phyloP scores from a whole-genome alignment of 2,329 filamentous ascomycete species.

The Xylaria sp. region DNA sequence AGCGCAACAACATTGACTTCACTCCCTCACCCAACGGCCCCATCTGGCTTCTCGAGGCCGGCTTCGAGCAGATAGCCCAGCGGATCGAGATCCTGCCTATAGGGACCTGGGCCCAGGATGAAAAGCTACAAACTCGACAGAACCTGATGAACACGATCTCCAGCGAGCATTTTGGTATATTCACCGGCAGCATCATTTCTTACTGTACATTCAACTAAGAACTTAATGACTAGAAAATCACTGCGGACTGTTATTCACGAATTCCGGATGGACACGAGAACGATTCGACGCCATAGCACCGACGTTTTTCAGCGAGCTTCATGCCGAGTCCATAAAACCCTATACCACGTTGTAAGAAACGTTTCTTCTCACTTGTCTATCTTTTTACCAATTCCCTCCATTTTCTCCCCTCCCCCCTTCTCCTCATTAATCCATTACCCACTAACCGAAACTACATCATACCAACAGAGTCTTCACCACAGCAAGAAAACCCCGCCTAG shows the following conservation, averaged over 20 bases:
- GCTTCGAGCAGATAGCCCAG: conserved; percentile 55
- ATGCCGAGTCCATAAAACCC: conserved; percentile 35
- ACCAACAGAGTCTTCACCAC: conserved; percentile 45
- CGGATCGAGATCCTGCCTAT: conserved; percentile 56
- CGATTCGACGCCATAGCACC: conserved; percentile 42
- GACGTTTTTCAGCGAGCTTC: conserved; percentile 40
- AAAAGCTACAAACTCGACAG: conserved; percentile 52
- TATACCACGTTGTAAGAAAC: conserved; percentile 46
- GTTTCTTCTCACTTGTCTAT: neutral
- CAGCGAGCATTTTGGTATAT: conserved; percentile 49
- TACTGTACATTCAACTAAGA: conserved; percentile 17
- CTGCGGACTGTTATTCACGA: conserved; percentile 43
- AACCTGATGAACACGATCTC: conserved; percentile 52
- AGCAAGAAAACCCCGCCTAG: conserved; percentile 44
- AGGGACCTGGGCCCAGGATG: conserved; percentile 54
- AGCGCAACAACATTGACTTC: conserved; percentile 51
- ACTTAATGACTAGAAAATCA: conserved; percentile 36
- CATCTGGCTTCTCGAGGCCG: conserved; percentile 50
- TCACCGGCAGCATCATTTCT: neutral
- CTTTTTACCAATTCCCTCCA: neutral
- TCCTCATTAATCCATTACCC: neutral
- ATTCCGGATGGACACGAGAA: conserved; percentile 43
- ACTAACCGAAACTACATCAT: conserved; percentile 21
- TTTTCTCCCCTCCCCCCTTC: neutral
- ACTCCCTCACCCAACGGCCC: conserved; percentile 53